Evolutionary conservation across 495 filamentous ascomycete species (phyloP).

Genomic region (Annulohypoxylon bovei): DNA sequence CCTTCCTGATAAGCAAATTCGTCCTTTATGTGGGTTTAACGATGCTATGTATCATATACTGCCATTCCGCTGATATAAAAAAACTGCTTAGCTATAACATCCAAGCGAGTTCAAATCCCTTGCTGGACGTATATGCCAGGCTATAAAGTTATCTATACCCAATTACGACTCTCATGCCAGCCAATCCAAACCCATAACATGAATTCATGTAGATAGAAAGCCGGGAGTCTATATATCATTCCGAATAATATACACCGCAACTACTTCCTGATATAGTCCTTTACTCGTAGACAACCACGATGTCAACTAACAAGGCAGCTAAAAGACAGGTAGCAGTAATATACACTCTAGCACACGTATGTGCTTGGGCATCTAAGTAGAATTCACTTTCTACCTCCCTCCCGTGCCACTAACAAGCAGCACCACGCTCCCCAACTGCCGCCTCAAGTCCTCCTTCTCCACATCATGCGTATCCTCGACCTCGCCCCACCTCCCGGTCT

Average conservation of each 20-base stretch:
- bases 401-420: constrained; percentile 73
- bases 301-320: neutral
- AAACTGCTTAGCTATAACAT: too few relatives aligned
- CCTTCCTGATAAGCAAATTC: too few relatives aligned
- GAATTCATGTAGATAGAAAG: too few relatives aligned
- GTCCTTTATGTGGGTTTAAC: too few relatives aligned
- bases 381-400: constrained; percentile 5
- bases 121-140: too few relatives aligned
- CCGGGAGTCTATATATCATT: too few relatives aligned
- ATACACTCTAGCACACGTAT: neutral
- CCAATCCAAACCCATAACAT: too few relatives aligned
- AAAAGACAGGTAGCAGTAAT: neutral
- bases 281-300: neutral
- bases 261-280: neutral
- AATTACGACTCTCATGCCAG: too few relatives aligned
- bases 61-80: too few relatives aligned
- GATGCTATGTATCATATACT: too few relatives aligned
- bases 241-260: neutral
- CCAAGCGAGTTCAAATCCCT: too few relatives aligned
- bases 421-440: constrained; percentile 88
- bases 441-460: constrained; percentile 85
- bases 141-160: too few relatives aligned
- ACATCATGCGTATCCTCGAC: constrained; percentile 99
- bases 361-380: neutral
- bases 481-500: constrained; percentile 91